Conservation (phyloP, 2,329 filamentous ascomycete genomes). For the Ophiostoma pallidulum region DNA sequence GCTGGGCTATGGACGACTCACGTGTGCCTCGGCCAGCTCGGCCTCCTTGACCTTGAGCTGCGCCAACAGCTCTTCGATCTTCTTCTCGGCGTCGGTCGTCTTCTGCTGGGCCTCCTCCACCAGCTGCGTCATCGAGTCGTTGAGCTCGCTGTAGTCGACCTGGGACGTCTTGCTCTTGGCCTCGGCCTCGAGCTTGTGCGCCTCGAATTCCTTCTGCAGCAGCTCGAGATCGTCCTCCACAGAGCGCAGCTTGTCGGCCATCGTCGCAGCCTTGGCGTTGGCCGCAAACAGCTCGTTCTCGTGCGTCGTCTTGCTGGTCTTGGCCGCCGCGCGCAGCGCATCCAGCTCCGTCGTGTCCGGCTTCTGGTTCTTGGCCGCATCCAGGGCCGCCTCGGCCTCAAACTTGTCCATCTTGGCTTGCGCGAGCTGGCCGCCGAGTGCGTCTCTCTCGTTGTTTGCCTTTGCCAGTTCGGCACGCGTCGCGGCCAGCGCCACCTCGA, state of each 20-base stretch:
- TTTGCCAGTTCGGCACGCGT: constrained; percentile 35
- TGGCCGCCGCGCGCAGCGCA: constrained; percentile 41
- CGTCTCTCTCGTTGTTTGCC: constrained; percentile 38
- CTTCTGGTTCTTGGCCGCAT: constrained; percentile 46
- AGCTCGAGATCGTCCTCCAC: constrained; percentile 37
- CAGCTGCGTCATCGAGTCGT: constrained; percentile 51
- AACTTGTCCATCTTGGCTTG: constrained; percentile 52
- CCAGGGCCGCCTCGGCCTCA: constrained; percentile 50
- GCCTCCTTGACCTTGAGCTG: constrained; percentile 55
- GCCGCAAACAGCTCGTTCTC: constrained; percentile 26
- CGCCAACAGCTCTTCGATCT: constrained; percentile 42
- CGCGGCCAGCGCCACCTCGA: constrained; percentile 28
- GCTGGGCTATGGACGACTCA: too few species aligned
- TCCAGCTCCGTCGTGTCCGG: constrained; percentile 47
- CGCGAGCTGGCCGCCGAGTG: constrained; percentile 44
- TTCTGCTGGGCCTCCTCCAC: constrained; percentile 46
- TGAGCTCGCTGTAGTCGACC: constrained; percentile 54
- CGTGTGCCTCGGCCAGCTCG: constrained; percentile 53
- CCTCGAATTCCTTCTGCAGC: constrained; percentile 43
- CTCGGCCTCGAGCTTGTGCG: constrained; percentile 40
- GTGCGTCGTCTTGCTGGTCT: constrained; percentile 33
- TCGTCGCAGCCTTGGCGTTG: constrained; percentile 28
- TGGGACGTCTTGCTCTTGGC: constrained; percentile 45
- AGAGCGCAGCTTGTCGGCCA: constrained; percentile 28
- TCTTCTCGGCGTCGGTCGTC: constrained; percentile 41